phyloP scores from a whole-genome alignment of 345 rosid genomes.

The Corchorus capsularis region DNA sequence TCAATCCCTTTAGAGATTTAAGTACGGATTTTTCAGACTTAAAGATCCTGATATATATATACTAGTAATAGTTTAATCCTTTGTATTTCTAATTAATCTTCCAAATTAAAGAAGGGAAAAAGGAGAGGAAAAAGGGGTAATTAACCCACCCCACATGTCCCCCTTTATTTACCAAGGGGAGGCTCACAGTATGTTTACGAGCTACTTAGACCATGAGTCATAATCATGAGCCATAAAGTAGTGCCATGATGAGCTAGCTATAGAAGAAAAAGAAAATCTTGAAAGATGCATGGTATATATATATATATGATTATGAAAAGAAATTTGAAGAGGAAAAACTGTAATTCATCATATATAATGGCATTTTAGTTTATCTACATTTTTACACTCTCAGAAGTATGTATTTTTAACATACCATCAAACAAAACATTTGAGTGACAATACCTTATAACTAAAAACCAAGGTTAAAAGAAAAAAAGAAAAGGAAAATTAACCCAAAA shows the following conservation, averaged over 20 bases:
- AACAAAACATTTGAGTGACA: slow-evolving; percentile 34
- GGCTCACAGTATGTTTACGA: background rate
- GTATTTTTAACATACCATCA: slow-evolving; percentile 44
- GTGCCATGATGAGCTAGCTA: background rate
- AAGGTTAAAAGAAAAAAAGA: slow-evolving; percentile 18
- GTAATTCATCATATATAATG: slow-evolving; percentile 31
- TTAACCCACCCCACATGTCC: background rate
- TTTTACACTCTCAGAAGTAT: slow-evolving; percentile 40
- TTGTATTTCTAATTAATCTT: background rate
- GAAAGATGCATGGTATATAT: background rate
- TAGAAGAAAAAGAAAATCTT: background rate
- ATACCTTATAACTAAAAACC: slow-evolving; percentile 16
- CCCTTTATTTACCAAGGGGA: background rate
- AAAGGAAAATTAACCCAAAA: background rate
- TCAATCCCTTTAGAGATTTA: too few relatives aligned
- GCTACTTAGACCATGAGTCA: background rate
- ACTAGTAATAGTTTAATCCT: too few relatives aligned
- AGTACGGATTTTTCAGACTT: too few relatives aligned
- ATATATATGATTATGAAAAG: too few relatives aligned
- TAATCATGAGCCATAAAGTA: slow-evolving; percentile 17
- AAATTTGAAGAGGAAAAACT: background rate
- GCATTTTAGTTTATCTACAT: slow-evolving; percentile 40
- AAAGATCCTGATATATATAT: too few relatives aligned
- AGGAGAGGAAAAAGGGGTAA: background rate
- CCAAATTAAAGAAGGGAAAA: background rate